A percentile compares a stretch with the other conserved stretches of the same genome.
Conservation (phyloP, 2,329 filamentous ascomycete species). For the Phoma sp. region DNA sequence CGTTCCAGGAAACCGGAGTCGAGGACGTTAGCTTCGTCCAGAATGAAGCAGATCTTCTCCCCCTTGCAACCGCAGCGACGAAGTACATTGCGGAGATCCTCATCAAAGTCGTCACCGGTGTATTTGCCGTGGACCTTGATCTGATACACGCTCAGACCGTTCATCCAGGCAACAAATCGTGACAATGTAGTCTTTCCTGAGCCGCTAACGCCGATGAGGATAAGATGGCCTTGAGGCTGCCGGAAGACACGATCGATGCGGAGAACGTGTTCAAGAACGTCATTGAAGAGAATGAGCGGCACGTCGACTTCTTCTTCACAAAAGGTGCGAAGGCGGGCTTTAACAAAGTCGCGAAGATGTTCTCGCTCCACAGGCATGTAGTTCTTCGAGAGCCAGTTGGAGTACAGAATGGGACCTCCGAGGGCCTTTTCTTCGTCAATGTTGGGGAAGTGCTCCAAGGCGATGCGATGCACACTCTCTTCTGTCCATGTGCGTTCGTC, state of each 20-base stretch:
- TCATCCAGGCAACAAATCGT: constrained; percentile 99
- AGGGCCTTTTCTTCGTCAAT: constrained; percentile 90
- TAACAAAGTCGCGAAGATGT: constrained; percentile 94
- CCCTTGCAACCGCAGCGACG: constrained; percentile 95
- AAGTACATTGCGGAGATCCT: constrained; percentile 92
- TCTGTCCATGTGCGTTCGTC: constrained; percentile 96
- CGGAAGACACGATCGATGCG: constrained; percentile 98
- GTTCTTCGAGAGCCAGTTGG: constrained; percentile 99
- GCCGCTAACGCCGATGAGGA: constrained; percentile 97
- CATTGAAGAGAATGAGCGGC: constrained; percentile 97
- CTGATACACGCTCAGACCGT: constrained; percentile 97
- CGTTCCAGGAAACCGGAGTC: constrained; percentile 98
- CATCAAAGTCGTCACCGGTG: constrained; percentile 97
- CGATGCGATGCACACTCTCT: constrained; percentile 83
- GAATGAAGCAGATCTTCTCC: constrained; percentile 99
- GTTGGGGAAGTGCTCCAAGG: constrained; percentile 91
- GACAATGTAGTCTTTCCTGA: constrained; percentile 98
- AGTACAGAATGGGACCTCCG: constrained; percentile 93
- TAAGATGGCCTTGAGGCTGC: constrained; percentile 96
- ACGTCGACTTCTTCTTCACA: constrained; percentile 99
- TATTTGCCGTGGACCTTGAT: constrained; percentile 99
- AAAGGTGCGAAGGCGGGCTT: constrained; percentile 95
- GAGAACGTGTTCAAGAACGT: constrained; percentile 95
- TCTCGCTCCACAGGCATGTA: constrained; percentile 97
- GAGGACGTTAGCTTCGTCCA: constrained; percentile 98